Evolutionary conservation across 192 early-diverging fungal genomes (phyloP).

Genomic region (Umbelopsis sp.): DNA sequence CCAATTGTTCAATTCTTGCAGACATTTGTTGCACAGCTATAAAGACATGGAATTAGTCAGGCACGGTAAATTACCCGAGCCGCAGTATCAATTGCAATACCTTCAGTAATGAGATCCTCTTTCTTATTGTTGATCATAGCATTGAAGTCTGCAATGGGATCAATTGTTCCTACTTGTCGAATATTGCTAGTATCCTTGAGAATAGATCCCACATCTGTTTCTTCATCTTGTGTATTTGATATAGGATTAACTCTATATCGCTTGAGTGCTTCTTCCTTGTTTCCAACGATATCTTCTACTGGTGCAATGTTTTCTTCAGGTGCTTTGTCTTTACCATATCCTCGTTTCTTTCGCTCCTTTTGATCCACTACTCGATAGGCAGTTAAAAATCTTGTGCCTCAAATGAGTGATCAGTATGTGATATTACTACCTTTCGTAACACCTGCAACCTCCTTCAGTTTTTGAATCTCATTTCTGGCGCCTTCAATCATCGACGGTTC

Average conservation of each 20-base stretch:
- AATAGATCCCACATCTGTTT: slow-evolving; percentile 41
- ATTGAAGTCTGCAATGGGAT: slow-evolving; percentile 65
- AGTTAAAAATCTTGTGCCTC: background rate
- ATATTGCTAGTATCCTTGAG: slow-evolving; percentile 13
- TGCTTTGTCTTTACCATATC: slow-evolving; percentile 20
- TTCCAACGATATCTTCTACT: slow-evolving; percentile 4
- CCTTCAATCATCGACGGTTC: slow-evolving; percentile 45
- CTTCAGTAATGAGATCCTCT: slow-evolving; percentile 55
- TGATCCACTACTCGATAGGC: slow-evolving; percentile 19
- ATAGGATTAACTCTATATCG: slow-evolving; percentile 16
- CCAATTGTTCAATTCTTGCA: slow-evolving; percentile 48
- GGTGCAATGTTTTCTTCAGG: slow-evolving; percentile 4
- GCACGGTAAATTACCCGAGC: background rate
- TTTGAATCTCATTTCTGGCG: slow-evolving; percentile 42
- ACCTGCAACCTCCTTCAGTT: slow-evolving; percentile 53
- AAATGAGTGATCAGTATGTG: too few relatives aligned
- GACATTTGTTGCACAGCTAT: slow-evolving; percentile 62
- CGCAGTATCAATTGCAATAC: slow-evolving; percentile 31
- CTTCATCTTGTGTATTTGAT: slow-evolving; percentile 14
- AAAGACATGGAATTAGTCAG: slow-evolving; percentile 23
- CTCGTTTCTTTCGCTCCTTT: slow-evolving; percentile 37
- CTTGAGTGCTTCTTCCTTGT: slow-evolving; percentile 13
- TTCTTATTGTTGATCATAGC: slow-evolving; percentile 57
- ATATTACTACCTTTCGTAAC: slow-evolving; percentile 53
- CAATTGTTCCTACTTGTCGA: slow-evolving; percentile 49